A percentile compares a stretch with the other conserved stretches of the same genome.
Evolutionary conservation across 306 rosid species (phyloP).

Genomic region (Vigna reflexopilosa): DNA sequence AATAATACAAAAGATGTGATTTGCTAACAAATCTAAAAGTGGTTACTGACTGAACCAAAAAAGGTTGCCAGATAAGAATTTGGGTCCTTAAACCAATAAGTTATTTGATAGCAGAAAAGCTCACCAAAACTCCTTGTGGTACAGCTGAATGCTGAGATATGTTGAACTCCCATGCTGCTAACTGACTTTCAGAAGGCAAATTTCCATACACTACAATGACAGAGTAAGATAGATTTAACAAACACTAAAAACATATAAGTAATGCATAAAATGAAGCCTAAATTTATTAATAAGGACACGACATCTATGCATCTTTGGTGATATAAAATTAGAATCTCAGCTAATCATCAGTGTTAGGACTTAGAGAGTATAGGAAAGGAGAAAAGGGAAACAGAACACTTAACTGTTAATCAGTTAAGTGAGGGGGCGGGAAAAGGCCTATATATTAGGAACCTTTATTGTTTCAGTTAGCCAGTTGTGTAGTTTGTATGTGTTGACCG

Average conservation of each 20-base stretch:
- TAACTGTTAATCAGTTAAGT: too few species aligned
- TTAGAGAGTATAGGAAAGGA: too few species aligned
- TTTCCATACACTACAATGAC: constrained; percentile 81
- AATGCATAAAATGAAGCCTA: background rate
- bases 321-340: constrained; percentile 13
- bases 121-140: constrained; percentile 89
- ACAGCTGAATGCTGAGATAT: constrained; percentile 90
- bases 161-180: constrained; percentile 83
- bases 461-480: too few species aligned
- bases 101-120: constrained; percentile 39
- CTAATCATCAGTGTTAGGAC: background rate
- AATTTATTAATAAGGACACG: constrained; percentile 26
- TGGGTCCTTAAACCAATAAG: background rate
- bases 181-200: constrained; percentile 78
- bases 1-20: background rate
- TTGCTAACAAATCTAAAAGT: constrained; percentile 1
- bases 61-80: constrained; percentile 7
- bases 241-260: background rate
- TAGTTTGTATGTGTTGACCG: too few species aligned
- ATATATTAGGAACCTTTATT: too few species aligned
- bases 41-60: background rate
- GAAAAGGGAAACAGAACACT: too few species aligned
- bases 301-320: constrained; percentile 36
- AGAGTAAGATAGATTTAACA: constrained; percentile 20
- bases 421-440: too few species aligned